These are phyloP conservation scores for Sporothrix humicola DNA, from an alignment of 2,329 filamentous ascomycete genomes.

Conservation along the genomic window DNA sequence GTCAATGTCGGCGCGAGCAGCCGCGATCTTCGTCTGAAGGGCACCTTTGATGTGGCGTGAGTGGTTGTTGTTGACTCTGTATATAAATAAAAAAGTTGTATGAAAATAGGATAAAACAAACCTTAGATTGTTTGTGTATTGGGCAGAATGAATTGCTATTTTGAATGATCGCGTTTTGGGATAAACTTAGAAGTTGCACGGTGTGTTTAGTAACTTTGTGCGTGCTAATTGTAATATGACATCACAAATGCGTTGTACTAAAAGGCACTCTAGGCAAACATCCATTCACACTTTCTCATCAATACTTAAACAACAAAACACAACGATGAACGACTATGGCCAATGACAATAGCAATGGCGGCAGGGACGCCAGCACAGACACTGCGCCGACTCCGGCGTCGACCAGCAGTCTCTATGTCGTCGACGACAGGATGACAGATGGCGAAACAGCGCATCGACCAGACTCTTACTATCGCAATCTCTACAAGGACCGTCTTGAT, in stretches of 20 bases:
- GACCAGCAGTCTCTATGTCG: background rate
- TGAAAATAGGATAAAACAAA: background rate
- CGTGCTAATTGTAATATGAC: no score
- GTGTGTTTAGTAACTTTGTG: background rate
- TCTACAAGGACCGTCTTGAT: conserved; percentile 52
- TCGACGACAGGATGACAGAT: background rate
- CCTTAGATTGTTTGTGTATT: background rate
- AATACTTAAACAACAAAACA: background rate
- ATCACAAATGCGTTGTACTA: background rate
- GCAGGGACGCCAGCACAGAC: background rate
- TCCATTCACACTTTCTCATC: background rate
- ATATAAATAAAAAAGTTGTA: background rate
- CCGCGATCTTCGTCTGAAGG: conserved; percentile 52
- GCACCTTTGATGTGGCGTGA: conserved; percentile 40
- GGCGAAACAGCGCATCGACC: background rate
- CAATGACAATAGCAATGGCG: background rate
- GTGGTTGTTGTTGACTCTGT: no score
- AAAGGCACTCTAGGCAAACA: background rate
- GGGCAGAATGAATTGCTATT: background rate
- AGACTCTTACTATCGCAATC: conserved; percentile 43
- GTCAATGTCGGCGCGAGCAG: conserved; percentile 55
- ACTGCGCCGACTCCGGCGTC: background rate
- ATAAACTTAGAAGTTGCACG: background rate
- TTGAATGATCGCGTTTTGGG: background rate
- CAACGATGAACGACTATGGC: conserved; percentile 1